Base-by-base conservation (phyloP, 2,329 filamentous ascomycete genomes). In the Talaromyces albobiverticillius region DNA sequence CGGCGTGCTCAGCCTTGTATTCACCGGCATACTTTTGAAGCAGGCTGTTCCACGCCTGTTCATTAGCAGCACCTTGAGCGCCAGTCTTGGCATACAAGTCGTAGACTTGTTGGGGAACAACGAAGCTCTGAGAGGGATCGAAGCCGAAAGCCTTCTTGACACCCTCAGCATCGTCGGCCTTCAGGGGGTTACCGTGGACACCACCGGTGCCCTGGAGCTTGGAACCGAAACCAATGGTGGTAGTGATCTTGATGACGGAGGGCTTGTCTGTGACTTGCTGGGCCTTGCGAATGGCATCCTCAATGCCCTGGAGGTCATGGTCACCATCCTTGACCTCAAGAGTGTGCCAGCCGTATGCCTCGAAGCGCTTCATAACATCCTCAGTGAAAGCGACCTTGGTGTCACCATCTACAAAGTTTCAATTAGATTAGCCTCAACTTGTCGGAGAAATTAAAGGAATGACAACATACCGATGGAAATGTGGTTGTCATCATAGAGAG, bases 401-500 rank as follows among this genome's bases (percentile, higher is more conserved):
- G 82, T 96, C 88, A 76, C 94, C 94, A 71, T 99, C 94, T 85
- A 61, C 41, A 32, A 46, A 42, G 14, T 31, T 14, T 40, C 36
- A 40, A 40, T 11, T 16, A 40, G 26, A 9, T 59, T 60, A 57
- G 34, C 18, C 32, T 22, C 13, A 32, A 22, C 54, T 51, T 54
- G 52, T 31, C 18, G 13, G 25, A 20, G 14, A 48, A 16, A 4
- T 4, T 32, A 18, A 14, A 22, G 23, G 32, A 36, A 10, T 13
- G 11, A 20, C 47, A 25, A 57, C 81, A 71, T 71, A 86, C 84
- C 83, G 66, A 86, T 86, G 62, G 84, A 95, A 71, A 99, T 97
- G 76, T 96, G 89, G 85, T 99, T 99, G 82, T 99, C 94, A 72
- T 99, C 94, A 77, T 93, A 99, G 77, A 99, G 83, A 76, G 84